Evolutionary conservation across 805 yeast genomes (phyloP).

Genomic region (Metschnikowia kunwiensis): DNA sequence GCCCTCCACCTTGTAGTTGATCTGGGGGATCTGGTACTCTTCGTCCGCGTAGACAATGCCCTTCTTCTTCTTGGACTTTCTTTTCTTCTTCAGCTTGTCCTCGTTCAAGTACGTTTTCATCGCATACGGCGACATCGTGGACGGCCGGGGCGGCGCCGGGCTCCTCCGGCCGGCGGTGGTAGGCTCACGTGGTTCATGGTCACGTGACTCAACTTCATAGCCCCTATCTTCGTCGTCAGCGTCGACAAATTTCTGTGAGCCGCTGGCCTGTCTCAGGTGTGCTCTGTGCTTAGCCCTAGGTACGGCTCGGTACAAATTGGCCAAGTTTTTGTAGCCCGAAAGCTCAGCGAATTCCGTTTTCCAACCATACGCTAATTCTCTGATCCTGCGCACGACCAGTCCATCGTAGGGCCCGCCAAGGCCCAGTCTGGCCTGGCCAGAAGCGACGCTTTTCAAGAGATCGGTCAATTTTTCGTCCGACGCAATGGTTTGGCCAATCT

Average conservation of each 20-base stretch:
- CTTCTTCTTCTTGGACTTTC: conserved; percentile 6
- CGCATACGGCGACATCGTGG: conserved; percentile 22
- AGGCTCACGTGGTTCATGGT: no score
- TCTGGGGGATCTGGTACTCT: conserved; percentile 61
- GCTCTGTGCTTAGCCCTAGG: conserved; percentile 30
- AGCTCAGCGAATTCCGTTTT: conserved; percentile 49
- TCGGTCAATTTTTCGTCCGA: conserved; percentile 68
- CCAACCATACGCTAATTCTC: conserved; percentile 65
- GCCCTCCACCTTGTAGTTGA: conserved; percentile 65
- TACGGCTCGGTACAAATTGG: conserved; percentile 42
- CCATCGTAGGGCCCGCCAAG: conserved; percentile 34
- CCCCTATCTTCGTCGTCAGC: conserved; percentile 3
- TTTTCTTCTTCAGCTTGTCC: conserved; percentile 14
- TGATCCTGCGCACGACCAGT: conserved; percentile 46
- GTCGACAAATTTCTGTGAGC: conserved; percentile 9
- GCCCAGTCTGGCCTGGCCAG: conserved; percentile 35
- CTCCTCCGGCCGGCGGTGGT: background rate
- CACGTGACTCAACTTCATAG: conserved; percentile 5
- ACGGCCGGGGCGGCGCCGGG: conserved; percentile 27
- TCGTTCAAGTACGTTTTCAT: conserved; percentile 10
- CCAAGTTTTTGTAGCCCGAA: conserved; percentile 48
- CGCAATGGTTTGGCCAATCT: conserved; percentile 46
- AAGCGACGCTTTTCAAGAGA: conserved; percentile 52
- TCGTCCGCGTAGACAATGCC: conserved; percentile 39
- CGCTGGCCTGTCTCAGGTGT: conserved; percentile 4